Conservation (phyloP, 768 basidiomycete genomes). For the Xerocomus brunneocitrinus region DNA sequence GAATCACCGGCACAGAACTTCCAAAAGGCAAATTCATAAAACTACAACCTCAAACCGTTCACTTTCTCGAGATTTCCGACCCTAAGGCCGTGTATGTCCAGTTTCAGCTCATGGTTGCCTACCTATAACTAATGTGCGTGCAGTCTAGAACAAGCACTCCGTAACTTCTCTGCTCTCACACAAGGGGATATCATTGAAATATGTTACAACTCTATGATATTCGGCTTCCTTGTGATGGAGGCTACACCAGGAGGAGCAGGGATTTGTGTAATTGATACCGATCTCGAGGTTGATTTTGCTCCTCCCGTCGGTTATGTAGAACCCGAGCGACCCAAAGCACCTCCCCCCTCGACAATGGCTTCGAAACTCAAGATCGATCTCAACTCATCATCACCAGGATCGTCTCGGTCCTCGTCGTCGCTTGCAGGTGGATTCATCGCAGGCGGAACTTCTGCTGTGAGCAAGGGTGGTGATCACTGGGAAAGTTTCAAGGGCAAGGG, state of each 20-base stretch:
- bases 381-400: constrained; percentile 80
- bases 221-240: constrained; percentile 96
- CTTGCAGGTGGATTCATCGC: constrained; percentile 63
- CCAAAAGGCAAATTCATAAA: constrained; percentile 96
- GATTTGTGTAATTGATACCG: constrained; percentile 88
- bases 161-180: constrained; percentile 88
- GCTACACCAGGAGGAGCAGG: constrained; percentile 80
- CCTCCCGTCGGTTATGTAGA: constrained; percentile 92
- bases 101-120: background rate
- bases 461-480: constrained; percentile 80
- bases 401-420: constrained; percentile 75
- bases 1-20: constrained; percentile 82
- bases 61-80: constrained; percentile 96
- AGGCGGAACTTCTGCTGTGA: constrained; percentile 47
- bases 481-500: constrained; percentile 97
- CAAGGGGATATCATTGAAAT: constrained; percentile 98
- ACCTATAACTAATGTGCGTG: background rate
- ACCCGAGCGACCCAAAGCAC: constrained; percentile 80
- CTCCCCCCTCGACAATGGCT: constrained; percentile 87
- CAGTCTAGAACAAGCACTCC: constrained; percentile 91
- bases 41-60: constrained; percentile 90
- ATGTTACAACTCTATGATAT: constrained; percentile 92
- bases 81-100: constrained; percentile 89
- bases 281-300: constrained; percentile 97
- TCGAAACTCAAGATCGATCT: constrained; percentile 94